Conservation (phyloP, 768 basidiomycete species). For the Gloeopeniophorella convolvens region DNA sequence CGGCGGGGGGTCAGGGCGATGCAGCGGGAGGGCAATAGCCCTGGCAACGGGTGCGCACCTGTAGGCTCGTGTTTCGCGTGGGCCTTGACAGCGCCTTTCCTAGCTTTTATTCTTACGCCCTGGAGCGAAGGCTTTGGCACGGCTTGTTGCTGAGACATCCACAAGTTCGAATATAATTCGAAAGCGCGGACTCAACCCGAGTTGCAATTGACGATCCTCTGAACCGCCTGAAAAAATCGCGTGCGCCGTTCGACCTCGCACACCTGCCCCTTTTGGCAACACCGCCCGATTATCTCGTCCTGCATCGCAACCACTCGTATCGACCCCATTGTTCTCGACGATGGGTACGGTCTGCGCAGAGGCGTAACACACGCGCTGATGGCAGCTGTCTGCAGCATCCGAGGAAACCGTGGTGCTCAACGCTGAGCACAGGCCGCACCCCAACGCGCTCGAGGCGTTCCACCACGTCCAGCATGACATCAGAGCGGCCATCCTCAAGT, state of each 20-base stretch:
- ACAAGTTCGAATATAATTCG: constrained; percentile 42
- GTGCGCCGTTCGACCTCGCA: not conserved
- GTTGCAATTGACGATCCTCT: not conserved
- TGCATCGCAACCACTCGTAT: not conserved
- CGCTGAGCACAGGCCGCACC: constrained; percentile 50
- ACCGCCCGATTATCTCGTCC: not conserved
- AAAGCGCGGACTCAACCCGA: constrained; percentile 18
- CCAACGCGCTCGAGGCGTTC: constrained; percentile 63
- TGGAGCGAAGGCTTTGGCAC: constrained; percentile 84
- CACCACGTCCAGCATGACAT: constrained; percentile 44
- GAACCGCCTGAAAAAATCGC: not conserved
- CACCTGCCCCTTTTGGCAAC: constrained; percentile 1
- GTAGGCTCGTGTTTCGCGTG: constrained; percentile 90
- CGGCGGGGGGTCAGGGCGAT: constrained; percentile 6
- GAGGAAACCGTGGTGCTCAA: constrained; percentile 51
- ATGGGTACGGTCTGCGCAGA: too few relatives aligned
- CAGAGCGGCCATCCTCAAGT: constrained; percentile 59
- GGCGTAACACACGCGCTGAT: too few relatives aligned
- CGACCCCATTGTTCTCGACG: too few relatives aligned
- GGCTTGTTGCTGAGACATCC: constrained; percentile 88
- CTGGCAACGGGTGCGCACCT: too few relatives aligned
- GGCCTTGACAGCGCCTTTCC: constrained; percentile 89
- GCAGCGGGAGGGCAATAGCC: constrained; percentile 1
- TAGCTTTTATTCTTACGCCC: constrained; percentile 89
- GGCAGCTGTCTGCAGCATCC: too few relatives aligned